Evolutionary conservation across 176 grass and related monocot species (phyloP).

Genomic region (Chloris gayana): DNA sequence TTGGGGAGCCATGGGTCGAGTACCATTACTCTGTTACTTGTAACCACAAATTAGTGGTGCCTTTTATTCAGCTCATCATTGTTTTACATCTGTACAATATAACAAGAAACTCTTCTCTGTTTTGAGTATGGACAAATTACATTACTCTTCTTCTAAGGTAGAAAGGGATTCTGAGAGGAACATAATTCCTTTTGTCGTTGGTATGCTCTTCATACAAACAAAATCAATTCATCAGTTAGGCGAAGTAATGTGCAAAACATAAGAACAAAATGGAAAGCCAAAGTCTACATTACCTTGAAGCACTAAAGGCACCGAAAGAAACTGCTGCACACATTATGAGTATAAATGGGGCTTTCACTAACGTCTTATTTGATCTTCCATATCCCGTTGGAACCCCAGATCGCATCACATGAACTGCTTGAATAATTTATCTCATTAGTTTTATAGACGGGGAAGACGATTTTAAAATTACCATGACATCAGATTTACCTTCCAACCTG

Average conservation of each 20-base stretch:
- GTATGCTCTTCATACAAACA: conserved; percentile 55
- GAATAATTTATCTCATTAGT: conserved; percentile 14
- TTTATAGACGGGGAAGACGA: not conserved
- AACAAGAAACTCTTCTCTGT: conserved; percentile 27
- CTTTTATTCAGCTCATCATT: conserved; percentile 9
- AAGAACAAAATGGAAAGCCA: conserved; percentile 4
- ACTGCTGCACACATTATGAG: conserved; percentile 68
- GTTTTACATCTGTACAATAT: conserved; percentile 43
- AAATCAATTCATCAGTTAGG: not conserved
- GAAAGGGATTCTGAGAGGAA: conserved; percentile 83
- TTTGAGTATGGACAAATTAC: not conserved
- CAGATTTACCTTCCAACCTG: conserved; percentile 54
- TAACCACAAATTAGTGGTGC: not conserved
- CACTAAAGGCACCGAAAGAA: conserved; percentile 76
- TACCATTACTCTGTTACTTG: not conserved
- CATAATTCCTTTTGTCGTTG: conserved; percentile 60
- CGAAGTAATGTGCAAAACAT: not conserved
- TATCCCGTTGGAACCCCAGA: conserved; percentile 49
- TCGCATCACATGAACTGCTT: conserved; percentile 65
- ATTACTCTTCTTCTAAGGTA: conserved; percentile 36
- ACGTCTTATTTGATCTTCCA: conserved; percentile 45
- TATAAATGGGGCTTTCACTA: conserved; percentile 75
- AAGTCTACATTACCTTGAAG: conserved; percentile 52
- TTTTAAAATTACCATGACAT: not conserved
- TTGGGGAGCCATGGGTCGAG: not conserved